These are phyloP conservation scores for Discostella pseudostelligera DNA, from an alignment of 108 stramenopile species.

Conservation along the genomic window DNA sequence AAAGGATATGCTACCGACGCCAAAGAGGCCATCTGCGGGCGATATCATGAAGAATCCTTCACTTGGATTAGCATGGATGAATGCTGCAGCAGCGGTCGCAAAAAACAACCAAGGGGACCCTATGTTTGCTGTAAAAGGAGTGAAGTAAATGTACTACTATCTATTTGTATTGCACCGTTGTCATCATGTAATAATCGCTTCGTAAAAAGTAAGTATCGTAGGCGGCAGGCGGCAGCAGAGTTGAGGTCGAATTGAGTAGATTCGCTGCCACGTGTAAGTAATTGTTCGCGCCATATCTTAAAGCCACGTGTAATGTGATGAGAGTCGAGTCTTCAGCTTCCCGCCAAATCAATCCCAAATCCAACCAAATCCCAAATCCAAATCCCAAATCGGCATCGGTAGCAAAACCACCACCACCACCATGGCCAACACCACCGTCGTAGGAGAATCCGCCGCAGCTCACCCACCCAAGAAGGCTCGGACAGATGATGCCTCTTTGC, in stretches of 20 bases:
- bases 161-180: background rate
- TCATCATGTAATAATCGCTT: no score
- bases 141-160: conserved; percentile 28
- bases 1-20: conserved; percentile 41
- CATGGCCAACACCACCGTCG: conserved; percentile 33
- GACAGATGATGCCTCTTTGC: conserved; percentile 13
- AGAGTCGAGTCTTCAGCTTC: no score
- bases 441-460: background rate
- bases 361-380: no score
- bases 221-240: no score
- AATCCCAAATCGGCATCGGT: background rate
- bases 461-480: conserved; percentile 23
- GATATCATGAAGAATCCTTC: conserved; percentile 61
- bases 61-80: conserved; percentile 63
- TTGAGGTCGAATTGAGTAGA: no score
- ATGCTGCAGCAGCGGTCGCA: conserved; percentile 53
- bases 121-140: conserved; percentile 74
- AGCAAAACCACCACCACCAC: background rate
- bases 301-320: no score
- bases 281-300: no score
- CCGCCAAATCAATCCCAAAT: no score
- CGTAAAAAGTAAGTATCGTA: no score
- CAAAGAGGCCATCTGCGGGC: conserved; percentile 46
- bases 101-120: conserved; percentile 64
- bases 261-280: no score